Conservation (phyloP, 2,329 filamentous ascomycete genomes). For the Colletotrichum incanum region DNA sequence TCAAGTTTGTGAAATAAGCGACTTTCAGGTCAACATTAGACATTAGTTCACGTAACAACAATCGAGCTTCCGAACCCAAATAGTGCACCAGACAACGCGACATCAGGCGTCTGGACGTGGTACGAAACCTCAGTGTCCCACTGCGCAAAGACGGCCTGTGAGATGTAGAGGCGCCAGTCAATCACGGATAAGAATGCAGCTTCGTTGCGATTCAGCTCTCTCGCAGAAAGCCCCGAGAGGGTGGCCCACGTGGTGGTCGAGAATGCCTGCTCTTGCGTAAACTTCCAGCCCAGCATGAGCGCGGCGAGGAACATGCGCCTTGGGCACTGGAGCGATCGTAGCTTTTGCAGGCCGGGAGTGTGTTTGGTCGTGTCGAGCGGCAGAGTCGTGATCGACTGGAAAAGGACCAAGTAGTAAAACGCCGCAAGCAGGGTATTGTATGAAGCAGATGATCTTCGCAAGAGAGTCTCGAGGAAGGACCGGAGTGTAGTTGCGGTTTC, state of each 20-base stretch:
- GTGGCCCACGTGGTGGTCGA: neutral
- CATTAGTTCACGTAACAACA: neutral
- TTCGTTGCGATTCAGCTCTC: neutral
- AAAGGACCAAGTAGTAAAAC: neutral
- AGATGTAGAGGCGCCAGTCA: neutral
- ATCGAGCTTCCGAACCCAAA: neutral
- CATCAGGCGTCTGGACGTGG: neutral
- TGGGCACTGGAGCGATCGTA: neutral
- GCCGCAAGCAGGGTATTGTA: neutral
- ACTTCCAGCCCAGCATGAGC: neutral
- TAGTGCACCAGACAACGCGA: neutral
- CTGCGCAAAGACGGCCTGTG: neutral
- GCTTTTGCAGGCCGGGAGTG: neutral
- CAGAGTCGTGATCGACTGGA: neutral
- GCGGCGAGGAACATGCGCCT: neutral
- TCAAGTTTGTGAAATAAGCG: neutral
- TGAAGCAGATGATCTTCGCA: neutral
- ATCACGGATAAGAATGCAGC: neutral
- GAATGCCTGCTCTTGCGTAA: neutral
- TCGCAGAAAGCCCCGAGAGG: neutral
- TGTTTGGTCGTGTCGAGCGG: neutral
- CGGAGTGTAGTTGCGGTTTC: neutral
- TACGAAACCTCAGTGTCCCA: neutral
- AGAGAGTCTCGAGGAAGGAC: neutral
- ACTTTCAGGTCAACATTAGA: neutral